Evolutionary conservation across 192 early-diverging fungal genomes (phyloP), one percentile per base, ranked within the genome.

Genomic region (Bifiguratus adelaidae): DNA sequence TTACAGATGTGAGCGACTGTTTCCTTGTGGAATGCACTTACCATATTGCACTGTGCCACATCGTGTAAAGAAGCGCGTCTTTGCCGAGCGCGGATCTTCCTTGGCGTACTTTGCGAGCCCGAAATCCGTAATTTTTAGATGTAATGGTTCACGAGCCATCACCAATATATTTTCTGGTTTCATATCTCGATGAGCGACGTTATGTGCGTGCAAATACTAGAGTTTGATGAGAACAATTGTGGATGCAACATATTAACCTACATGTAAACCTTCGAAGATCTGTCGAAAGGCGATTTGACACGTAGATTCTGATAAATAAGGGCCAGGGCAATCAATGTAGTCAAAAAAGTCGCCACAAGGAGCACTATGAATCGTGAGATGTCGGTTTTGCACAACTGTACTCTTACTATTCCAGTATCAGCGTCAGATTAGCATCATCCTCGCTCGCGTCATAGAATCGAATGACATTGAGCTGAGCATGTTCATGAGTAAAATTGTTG

Each of bases 271-370:
- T n/a, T 9, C n/a, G n/a, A 8, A 33, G 8, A 8, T n/a, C 32
- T n/a, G 8, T 33, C 32, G 8, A 9, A 8, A 9, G 8, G 8
- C 32, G 32, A 9, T 33, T 9, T 9, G n/a, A 33, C n/a, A 33
- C 8, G n/a, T 33, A 33, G n/a, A 33, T 33, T 9, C 32, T 8
- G 32, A 9, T 8, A n/a, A 19, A 28, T 59, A 52, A 93, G 72
- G 1, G 90, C 89, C 30, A 74, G 49, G 24, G 93, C 65, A 4
- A 96, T 66, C 80, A 44, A 97, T 91, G 26, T 84, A 81, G 48
- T 94, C 92, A 65, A 97, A 97, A 12, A 97, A 65, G 60, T 97
- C 94, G 38, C 91, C 91, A 47, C 86, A 90, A 8, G 74, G 70
- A 3, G 86, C 85, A 44, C 83, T 85, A 44, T 16, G 18, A 15